Base-by-base conservation (phyloP, 495 filamentous ascomycete species). In the Mytilinidion resinicola region DNA sequence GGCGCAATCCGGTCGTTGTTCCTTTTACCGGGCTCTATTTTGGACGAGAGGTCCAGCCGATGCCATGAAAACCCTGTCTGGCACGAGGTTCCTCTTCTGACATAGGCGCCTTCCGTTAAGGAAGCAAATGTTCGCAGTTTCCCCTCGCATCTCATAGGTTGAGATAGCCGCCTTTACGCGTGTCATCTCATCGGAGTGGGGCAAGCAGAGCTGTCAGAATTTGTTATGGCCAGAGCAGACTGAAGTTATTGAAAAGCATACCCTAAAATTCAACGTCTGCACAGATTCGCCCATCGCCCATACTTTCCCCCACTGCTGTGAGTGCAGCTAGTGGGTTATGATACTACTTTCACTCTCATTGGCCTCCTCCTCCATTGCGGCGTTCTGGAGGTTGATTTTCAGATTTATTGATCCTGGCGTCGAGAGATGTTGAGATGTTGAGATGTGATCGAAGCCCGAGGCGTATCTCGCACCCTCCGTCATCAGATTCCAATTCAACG, bases 91-190 rank as follows among this genome's bases (percentile, higher is more conserved):
- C 80, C 17, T 82, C 78, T 42, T 76, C 73, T 3, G 75, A 66
- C 15, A 74, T 35, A 9, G 72, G 59, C 47, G 74, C 74, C 70
- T 77, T 74, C 50, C 76, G 50, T 79, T 76, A 57, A 78, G 78
- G 57, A 77, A 55, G 59, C 78, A 77, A 44, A 79, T 76, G 51
- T 76, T 77, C 34, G 76, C 76, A 8, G 72, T 76, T n/a, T 76
- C 76, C 21, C 76, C 76, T 55, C 77, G 76, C 65, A 84, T 69
- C 66, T 85, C 84, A 67, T 87, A 87, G 14, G 81, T 84, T 43
- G 81, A 82, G 60, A 87, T 85, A 51, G 83, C 85, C 20, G 76
- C 76, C 60, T 84, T 83, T 1, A 86, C 78, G 55, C 76, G 82
- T 3, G 78, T 64, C 47, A 72, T 55, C 42, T 73, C 58, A 49